phyloP scores from a whole-genome alignment of 331 rosid species.

The Pyracantha coccinea region DNA sequence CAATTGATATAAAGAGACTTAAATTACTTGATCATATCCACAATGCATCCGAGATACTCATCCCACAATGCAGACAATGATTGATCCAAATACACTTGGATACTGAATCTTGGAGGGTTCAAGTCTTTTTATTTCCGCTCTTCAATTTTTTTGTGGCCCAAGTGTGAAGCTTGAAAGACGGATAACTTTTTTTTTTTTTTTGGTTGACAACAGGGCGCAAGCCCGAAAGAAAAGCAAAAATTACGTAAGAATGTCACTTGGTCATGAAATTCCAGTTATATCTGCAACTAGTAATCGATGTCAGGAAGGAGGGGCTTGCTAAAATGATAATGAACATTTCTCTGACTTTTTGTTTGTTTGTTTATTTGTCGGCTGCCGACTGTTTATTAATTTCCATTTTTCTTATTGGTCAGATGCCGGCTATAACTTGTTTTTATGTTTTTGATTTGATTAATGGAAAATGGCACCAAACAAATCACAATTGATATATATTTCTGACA shows the following conservation, averaged over 20 bases:
- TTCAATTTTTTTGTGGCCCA: not conserved
- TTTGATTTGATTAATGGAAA: not conserved
- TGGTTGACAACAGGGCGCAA: too few species aligned
- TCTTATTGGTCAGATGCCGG: not conserved
- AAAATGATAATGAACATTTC: not conserved
- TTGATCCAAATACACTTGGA: too few species aligned
- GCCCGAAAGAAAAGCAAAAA: too few species aligned
- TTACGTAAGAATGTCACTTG: too few species aligned
- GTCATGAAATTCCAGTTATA: too few species aligned
- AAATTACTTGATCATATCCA: too few species aligned
- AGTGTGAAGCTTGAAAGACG: not conserved
- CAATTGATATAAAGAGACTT: too few species aligned
- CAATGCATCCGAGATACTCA: too few species aligned
- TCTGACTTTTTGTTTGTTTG: not conserved
- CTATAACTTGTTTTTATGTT: not conserved
- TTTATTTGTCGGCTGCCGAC: not conserved
- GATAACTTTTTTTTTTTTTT: too few species aligned
- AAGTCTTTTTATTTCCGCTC: too few species aligned
- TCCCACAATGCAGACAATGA: too few species aligned
- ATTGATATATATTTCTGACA: not conserved
- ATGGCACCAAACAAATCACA: not conserved
- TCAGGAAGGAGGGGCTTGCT: rapidly evolving
- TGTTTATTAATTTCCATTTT: not conserved
- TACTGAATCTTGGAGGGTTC: too few species aligned
- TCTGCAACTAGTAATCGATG: rapidly evolving